Conservation (phyloP, 495 filamentous ascomycete species). For the Aspergillus hancockii region DNA sequence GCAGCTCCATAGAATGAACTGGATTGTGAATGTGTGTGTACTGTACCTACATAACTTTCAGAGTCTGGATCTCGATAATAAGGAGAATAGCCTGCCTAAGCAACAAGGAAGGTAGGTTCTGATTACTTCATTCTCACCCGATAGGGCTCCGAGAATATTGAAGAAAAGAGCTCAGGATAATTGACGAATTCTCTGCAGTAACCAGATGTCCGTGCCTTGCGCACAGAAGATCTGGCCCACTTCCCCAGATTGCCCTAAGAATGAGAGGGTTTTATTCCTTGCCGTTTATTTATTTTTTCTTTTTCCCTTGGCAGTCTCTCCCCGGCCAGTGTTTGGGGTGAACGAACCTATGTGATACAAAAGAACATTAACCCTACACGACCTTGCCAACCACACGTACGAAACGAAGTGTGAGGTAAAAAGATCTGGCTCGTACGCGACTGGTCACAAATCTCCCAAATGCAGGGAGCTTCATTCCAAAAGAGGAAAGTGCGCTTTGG, state of each 20-base stretch:
- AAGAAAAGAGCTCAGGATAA: neutral
- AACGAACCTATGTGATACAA: conserved; percentile 2
- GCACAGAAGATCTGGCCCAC: conserved; percentile 43
- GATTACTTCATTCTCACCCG: neutral
- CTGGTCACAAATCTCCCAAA: conserved; percentile 18
- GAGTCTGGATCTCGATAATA: neutral
- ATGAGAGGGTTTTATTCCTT: conserved; percentile 18
- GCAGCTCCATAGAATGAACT: neutral
- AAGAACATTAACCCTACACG: neutral
- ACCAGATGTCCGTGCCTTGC: conserved; percentile 40
- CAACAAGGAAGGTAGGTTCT: neutral
- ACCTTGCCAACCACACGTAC: conserved; percentile 1
- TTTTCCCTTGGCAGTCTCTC: neutral
- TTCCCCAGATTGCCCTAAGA: conserved; percentile 42
- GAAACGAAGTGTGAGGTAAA: neutral
- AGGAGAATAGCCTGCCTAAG: neutral
- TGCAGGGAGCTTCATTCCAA: conserved; percentile 7
- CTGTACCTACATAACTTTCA: conserved; percentile 3
- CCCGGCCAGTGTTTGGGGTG: neutral
- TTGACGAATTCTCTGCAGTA: conserved; percentile 31
- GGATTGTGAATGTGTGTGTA: neutral
- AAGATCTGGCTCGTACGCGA: conserved; percentile 4
- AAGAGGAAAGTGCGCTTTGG: conserved; percentile 18
- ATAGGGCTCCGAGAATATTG: neutral
- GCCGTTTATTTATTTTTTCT: conserved; percentile 15